These are phyloP conservation scores for Dioscorea zingiberensis DNA, from an alignment of 106 monocot genomes.

Conservation along the genomic window DNA sequence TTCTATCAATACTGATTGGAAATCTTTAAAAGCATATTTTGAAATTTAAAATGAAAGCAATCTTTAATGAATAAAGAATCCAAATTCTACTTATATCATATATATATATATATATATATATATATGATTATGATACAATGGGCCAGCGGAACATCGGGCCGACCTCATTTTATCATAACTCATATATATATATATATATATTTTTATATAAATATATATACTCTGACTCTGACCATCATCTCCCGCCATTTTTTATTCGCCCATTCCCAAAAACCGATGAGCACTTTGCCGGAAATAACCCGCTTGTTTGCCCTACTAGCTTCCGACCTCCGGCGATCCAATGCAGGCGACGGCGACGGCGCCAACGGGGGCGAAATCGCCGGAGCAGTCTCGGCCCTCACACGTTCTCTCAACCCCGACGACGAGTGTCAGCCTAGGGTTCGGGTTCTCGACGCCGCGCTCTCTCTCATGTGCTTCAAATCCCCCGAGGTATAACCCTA, in stretches of 20 bases:
- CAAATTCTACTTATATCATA: no score
- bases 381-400: conserved; percentile 38
- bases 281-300: conserved; percentile 12
- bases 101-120: no score
- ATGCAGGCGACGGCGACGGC: neutral
- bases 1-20: no score
- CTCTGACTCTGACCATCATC: no score
- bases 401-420: conserved; percentile 42
- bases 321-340: conserved; percentile 8
- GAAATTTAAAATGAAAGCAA: no score
- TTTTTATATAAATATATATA: no score
- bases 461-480: conserved; percentile 82
- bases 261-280: neutral
- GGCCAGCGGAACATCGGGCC: no score
- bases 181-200: no score
- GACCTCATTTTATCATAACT: no score
- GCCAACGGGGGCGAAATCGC: conserved; percentile 5
- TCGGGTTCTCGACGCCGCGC: conserved; percentile 70
- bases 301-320: conserved; percentile 38
- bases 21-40: no score
- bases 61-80: no score
- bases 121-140: no score
- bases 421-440: conserved; percentile 7
- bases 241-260: neutral
- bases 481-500: conserved; percentile 29